Evolutionary conservation across 2,329 filamentous ascomycete species (phyloP).

Genomic region (Aschersonia sp.): DNA sequence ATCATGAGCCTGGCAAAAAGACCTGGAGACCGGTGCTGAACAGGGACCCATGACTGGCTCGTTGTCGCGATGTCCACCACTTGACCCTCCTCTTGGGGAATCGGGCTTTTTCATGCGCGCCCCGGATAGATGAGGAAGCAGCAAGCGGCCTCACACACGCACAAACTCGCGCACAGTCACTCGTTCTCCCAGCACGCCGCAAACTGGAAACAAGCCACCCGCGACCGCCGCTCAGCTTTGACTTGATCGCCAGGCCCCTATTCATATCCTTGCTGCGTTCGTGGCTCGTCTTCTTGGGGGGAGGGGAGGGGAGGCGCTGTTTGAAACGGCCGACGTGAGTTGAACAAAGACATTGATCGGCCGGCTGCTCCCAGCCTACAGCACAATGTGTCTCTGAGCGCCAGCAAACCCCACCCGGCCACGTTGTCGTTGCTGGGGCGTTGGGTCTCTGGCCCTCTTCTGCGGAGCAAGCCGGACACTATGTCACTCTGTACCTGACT

Average conservation of each 20-base stretch:
- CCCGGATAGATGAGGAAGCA: neutral
- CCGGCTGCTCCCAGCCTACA: too few relatives aligned
- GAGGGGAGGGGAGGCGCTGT: neutral
- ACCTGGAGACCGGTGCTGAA: neutral
- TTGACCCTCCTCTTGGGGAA: neutral
- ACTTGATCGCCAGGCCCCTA: neutral
- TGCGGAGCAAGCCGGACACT: too few relatives aligned
- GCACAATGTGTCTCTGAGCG: neutral
- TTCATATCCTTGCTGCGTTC: neutral
- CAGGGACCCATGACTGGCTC: too few relatives aligned
- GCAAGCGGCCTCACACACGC: neutral
- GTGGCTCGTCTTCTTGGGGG: too few relatives aligned
- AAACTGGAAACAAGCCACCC: neutral
- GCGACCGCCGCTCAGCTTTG: neutral
- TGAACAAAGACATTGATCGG: neutral
- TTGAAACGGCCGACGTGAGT: neutral
- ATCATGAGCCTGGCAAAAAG: too few relatives aligned
- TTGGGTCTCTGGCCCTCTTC: too few relatives aligned
- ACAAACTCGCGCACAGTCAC: neutral
- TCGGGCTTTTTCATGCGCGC: neutral
- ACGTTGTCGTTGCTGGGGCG: neutral
- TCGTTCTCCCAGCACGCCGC: neutral
- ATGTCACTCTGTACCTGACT: too few relatives aligned
- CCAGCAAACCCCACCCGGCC: neutral
- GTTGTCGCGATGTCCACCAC: neutral